A percentile compares a stretch with the other conserved stretches of the same genome.
Evolutionary conservation across 306 rosid genomes (phyloP).

Genomic region (Pueraria montana): DNA sequence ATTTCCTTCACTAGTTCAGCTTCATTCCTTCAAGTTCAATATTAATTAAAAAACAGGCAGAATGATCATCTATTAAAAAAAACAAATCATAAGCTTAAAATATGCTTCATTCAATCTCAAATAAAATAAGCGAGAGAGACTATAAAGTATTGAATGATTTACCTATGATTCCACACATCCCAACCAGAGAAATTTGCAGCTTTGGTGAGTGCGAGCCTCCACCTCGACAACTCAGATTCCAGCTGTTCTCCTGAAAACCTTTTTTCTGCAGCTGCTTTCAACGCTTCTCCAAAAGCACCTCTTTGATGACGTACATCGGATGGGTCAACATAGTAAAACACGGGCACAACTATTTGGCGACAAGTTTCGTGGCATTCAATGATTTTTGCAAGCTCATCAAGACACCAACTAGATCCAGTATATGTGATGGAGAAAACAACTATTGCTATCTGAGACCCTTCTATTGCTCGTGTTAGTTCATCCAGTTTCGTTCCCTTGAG

Average conservation of each 20-base stretch:
- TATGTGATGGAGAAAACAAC: background rate
- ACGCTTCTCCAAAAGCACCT: background rate
- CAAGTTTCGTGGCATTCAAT: background rate
- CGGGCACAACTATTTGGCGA: background rate
- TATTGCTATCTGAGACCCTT: background rate
- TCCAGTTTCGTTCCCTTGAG: background rate
- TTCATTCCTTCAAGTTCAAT: no score
- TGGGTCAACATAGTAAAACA: slow-evolving; percentile 5
- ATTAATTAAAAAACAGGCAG: no score
- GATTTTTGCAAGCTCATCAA: background rate
- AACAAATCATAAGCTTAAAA: background rate
- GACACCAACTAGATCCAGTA: background rate
- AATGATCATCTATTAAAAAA: background rate
- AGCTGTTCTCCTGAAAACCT: background rate
- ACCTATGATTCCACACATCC: background rate
- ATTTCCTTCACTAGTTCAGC: background rate
- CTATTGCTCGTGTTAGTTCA: background rate
- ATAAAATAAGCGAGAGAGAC: background rate
- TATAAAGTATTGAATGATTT: background rate
- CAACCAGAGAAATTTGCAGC: background rate
- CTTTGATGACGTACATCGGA: background rate
- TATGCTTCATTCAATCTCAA: no score
- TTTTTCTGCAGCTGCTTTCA: background rate
- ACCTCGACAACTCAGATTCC: background rate
- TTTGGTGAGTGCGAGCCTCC: background rate